Evolutionary conservation across 495 filamentous ascomycete genomes (phyloP).

Genomic region (Friedmanniomyces endolithicus): DNA sequence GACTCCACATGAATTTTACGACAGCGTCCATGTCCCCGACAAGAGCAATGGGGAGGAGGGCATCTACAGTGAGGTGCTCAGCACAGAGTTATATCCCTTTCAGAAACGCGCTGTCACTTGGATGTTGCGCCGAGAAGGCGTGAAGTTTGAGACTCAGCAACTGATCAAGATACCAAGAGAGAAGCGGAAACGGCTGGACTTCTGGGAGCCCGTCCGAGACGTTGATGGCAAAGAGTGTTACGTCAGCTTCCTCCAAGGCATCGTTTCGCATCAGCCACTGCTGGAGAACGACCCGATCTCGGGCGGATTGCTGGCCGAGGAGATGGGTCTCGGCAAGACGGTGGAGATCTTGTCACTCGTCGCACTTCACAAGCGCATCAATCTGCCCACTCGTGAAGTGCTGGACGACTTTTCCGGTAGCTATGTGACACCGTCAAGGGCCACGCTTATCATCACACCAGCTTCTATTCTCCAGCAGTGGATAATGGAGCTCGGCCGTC

Average conservation of each 20-base stretch:
- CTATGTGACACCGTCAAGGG: constrained; percentile 37
- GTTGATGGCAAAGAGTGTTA: constrained; percentile 41
- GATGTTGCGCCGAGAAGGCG: constrained; percentile 50
- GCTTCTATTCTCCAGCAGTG: constrained; percentile 74
- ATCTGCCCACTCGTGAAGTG: constrained; percentile 24
- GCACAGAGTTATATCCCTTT: constrained; percentile 54
- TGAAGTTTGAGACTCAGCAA: constrained; percentile 4
- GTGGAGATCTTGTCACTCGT: constrained; percentile 77
- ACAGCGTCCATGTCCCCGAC: constrained; percentile 47
- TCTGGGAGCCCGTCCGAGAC: constrained; percentile 33
- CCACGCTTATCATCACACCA: constrained; percentile 82
- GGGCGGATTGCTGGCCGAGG: constrained; percentile 71
- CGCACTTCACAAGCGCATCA: constrained; percentile 39
- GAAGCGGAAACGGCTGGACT: constrained; percentile 20
- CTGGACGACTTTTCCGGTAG: constrained; percentile 26
- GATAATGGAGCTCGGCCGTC: constrained; percentile 61
- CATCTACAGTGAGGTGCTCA: constrained; percentile 32
- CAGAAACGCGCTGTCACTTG: constrained; percentile 60
- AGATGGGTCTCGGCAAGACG: constrained; percentile 95
- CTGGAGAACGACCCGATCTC: constrained; percentile 28
- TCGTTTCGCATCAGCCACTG: constrained; percentile 40
- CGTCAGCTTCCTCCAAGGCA: constrained; percentile 53
- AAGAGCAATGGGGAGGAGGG: constrained; percentile 31
- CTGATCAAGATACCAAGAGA: background rate
- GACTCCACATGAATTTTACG: constrained; percentile 47